Evolutionary conservation across 1,284 basidiomycete genomes (phyloP).

Genomic region (Apiotrichum brassicae): DNA sequence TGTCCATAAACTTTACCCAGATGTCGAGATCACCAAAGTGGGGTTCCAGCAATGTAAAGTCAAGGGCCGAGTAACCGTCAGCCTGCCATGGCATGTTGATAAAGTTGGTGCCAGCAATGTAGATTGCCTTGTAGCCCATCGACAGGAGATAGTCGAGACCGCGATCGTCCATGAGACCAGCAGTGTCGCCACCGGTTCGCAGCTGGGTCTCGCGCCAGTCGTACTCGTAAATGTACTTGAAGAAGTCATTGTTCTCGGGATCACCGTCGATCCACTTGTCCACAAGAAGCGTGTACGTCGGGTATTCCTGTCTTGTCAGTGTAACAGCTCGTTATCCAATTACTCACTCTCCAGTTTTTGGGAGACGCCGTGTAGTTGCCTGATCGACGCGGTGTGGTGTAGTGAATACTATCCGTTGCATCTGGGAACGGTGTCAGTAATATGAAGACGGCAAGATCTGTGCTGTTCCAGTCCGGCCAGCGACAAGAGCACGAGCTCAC

Average conservation of each 20-base stretch:
- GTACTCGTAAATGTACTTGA: slow-evolving; percentile 67
- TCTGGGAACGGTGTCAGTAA: too few species aligned
- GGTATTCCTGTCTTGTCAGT: slow-evolving; percentile 51
- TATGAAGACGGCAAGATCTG: too few species aligned
- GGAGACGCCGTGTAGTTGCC: slow-evolving; percentile 67
- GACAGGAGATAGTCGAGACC: slow-evolving; percentile 75
- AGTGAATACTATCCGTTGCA: slow-evolving; percentile 58
- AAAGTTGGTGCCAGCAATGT: slow-evolving; percentile 84
- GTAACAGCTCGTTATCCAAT: slow-evolving; percentile 21
- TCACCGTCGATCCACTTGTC: slow-evolving; percentile 92
- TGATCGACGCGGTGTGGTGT: slow-evolving; percentile 50
- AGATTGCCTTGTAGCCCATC: slow-evolving; percentile 76
- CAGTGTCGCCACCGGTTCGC: slow-evolving; percentile 76
- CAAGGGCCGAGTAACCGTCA: slow-evolving; percentile 87
- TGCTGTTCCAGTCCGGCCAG: too few species aligned
- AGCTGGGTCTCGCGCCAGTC: slow-evolving; percentile 82
- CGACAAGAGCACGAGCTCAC: slow-evolving; percentile 21
- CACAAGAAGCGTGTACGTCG: slow-evolving; percentile 74
- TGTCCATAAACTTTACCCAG: slow-evolving; percentile 67
- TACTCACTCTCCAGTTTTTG: slow-evolving; percentile 65
- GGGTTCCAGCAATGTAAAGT: slow-evolving; percentile 80
- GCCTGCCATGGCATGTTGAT: slow-evolving; percentile 93
- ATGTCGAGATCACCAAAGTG: slow-evolving; percentile 78
- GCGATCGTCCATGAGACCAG: slow-evolving; percentile 59
- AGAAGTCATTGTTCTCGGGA: slow-evolving; percentile 82